phyloP scores from a whole-genome alignment of 73 alveolate genomes.

The Stentor coeruleus region DNA sequence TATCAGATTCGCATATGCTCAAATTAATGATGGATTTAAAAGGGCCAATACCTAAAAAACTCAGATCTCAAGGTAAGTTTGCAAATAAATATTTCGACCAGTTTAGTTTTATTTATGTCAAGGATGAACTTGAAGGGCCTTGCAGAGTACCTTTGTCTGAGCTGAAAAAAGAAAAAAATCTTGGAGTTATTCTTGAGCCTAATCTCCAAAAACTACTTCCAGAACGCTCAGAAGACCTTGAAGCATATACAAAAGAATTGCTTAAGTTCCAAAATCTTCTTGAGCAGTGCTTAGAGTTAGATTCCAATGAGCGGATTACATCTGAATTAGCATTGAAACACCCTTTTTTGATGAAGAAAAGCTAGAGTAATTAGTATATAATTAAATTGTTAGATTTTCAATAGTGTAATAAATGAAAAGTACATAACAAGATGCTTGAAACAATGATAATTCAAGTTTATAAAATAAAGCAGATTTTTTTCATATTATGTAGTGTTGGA shows the following conservation, averaged over 20 bases:
- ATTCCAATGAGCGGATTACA: slow-evolving; percentile 78
- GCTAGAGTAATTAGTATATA: neutral
- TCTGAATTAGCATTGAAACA: slow-evolving; percentile 85
- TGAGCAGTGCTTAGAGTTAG: slow-evolving; percentile 66
- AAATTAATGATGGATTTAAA: slow-evolving; percentile 56
- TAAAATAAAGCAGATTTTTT: too few relatives aligned
- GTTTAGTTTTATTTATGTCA: slow-evolving; percentile 35
- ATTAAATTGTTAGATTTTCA: too few relatives aligned
- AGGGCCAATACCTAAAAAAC: slow-evolving; percentile 64
- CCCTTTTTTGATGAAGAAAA: slow-evolving; percentile 57
- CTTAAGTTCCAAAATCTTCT: slow-evolving; percentile 65
- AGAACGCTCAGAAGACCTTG: neutral
- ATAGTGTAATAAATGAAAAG: too few relatives aligned
- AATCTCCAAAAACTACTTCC: slow-evolving; percentile 30
- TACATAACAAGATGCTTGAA: too few relatives aligned
- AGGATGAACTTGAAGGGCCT: slow-evolving; percentile 50
- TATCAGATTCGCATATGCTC: slow-evolving; percentile 75
- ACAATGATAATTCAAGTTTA: too few relatives aligned
- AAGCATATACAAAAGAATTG: slow-evolving; percentile 52
- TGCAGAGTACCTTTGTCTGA: slow-evolving; percentile 40
- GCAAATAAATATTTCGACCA: slow-evolving; percentile 51
- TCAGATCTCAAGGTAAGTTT: slow-evolving; percentile 48
- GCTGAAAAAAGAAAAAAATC: slow-evolving; percentile 32
- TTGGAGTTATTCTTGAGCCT: slow-evolving; percentile 40
- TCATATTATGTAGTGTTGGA: too few relatives aligned